Base-by-base conservation (phyloP, 345 rosid genomes). In the Syzygium grande region DNA sequence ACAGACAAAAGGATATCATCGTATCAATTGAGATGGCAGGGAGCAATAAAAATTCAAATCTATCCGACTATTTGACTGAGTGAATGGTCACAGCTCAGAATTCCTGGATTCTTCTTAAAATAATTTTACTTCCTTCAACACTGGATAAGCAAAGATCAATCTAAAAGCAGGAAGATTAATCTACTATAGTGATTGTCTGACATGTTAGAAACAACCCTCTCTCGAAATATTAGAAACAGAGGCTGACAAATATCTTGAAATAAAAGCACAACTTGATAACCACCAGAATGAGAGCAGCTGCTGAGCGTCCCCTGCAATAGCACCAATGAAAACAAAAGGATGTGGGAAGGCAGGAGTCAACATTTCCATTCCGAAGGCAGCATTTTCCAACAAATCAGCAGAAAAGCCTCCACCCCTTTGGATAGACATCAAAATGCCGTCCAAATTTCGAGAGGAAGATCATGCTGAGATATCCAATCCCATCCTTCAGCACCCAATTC, bases 401-500 rank as follows among this genome's bases (percentile, higher is more conserved):
- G 3, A 96, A 98, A 86, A 98, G 90, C 88, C 99, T 94, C 99
- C 99, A 98, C 14, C 99, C 97, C 87, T 95, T 96, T 3, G 99
- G 99, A 93, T 98, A 91, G 65, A 98, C 99, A 89, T 95, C 99
- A 84, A 98, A 98, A 92, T 98, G 98, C 41, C 99, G 94, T 41
- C 99, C 99, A 10, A 93, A 96, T 89, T 98, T 96, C 21, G 98
- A 98, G 78, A 98, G 84, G 92, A 95, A 89, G 22, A 98, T 98
- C 90, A 96, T 98, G 90, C 99, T 98, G 84, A 98, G 92, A 91
- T 98, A 96, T 73, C 99, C 99, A 88, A 98, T 95, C 79, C 99
- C 98, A 93, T 98, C 99, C 92, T 96, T 98, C 41, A 98, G 96
- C 63, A 95, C 99, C 99, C 99, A 98, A 88, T 98, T 96, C 80